Base-by-base conservation (phyloP, 805 yeast species). In the Metschnikowia lochheadii region DNA sequence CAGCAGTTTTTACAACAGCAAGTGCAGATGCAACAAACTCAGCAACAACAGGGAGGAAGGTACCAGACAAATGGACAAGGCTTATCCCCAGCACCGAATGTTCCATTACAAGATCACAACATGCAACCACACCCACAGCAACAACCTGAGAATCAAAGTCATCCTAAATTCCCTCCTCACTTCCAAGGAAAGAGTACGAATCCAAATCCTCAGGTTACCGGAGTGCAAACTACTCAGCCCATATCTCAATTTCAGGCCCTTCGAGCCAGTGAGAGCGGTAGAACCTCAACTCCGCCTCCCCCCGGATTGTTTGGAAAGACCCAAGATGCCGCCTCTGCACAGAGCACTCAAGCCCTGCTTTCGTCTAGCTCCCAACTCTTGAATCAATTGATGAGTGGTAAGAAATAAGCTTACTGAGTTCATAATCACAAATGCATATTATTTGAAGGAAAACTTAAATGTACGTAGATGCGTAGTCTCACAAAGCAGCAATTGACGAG, bases 381-480 rank as follows among this genome's bases (percentile, higher is more conserved):
- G 59, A 88, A 83, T 51, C 97, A 89, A 66, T 74, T 90, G 63
- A 84, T 90, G 83, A 84, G 85, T 59, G 95, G 95, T 29, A 87
- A 85, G 63, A 80, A 73, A 59, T 73, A 59, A 57, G 26, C 20
- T 15, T 14, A 21, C 6, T 14, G 11, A 13, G 21, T 17, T 14
- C 10, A 31, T 21, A 42, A 18, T 33, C 21, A 42, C 15, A 42
- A 32, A 31, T 42, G 45, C 45, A 42, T 42, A 33, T 33, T 21
- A 34, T 34, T n/a, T 42, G 38, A 34, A n/a, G 20, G 15, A 5
- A 10, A 18, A 7, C 18, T 21, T 5, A 18, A n/a, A 33, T 11
- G 14, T 26, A 26, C 18, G 15, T 18, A 26, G 17, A 26, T 29
- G 21, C 29, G 18, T 21, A n/a, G 17, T n/a, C 10, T 15, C 31